Percentiles rank a stretch among this genome's conserved stretches.
These are phyloP conservation scores for Paralagenidium karlingii DNA, from an alignment of 352 stramenopile genomes.

Conservation along the genomic window DNA sequence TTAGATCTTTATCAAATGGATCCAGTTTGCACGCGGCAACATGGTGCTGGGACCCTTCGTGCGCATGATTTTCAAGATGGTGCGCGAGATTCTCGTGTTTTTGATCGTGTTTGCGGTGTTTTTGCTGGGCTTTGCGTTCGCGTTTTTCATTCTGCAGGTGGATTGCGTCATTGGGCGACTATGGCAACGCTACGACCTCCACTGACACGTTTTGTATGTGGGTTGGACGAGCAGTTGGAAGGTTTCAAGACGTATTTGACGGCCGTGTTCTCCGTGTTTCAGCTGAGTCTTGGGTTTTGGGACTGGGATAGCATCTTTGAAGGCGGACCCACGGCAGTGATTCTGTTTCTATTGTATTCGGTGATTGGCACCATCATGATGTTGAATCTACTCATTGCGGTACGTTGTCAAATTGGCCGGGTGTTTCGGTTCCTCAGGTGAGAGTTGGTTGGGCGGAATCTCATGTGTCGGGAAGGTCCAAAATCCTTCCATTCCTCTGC, in stretches of 20 bases:
- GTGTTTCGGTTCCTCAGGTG: too few species aligned
- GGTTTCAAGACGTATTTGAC: constrained; percentile 49
- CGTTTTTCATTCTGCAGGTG: constrained; percentile 78
- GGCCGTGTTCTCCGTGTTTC: constrained; percentile 40
- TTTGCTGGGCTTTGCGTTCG: constrained; percentile 56
- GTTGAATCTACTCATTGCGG: constrained; percentile 63
- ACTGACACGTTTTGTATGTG: not conserved
- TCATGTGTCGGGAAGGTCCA: too few species aligned
- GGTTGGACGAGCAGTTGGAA: constrained; percentile 55
- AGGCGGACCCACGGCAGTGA: constrained; percentile 47
- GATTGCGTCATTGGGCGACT: not conserved
- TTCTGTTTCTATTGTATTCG: constrained; percentile 58
- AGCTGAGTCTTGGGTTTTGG: constrained; percentile 64
- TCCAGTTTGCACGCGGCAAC: constrained; percentile 65
- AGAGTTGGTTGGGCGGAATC: too few species aligned
- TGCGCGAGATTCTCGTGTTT: constrained; percentile 64
- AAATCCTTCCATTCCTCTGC: too few species aligned
- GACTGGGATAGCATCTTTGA: constrained; percentile 63
- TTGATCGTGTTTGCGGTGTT: constrained; percentile 66
- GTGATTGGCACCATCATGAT: constrained; percentile 78
- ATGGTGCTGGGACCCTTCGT: constrained; percentile 57
- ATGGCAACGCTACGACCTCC: too few species aligned
- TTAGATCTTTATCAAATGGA: constrained; percentile 78
- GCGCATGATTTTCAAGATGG: constrained; percentile 84
- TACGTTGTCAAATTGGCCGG: too few species aligned